Percentiles rank a stretch among this genome's conserved stretches.
phyloP scores from a whole-genome alignment of 2,329 filamentous ascomycete genomes.

The Exserohilum turcica region DNA sequence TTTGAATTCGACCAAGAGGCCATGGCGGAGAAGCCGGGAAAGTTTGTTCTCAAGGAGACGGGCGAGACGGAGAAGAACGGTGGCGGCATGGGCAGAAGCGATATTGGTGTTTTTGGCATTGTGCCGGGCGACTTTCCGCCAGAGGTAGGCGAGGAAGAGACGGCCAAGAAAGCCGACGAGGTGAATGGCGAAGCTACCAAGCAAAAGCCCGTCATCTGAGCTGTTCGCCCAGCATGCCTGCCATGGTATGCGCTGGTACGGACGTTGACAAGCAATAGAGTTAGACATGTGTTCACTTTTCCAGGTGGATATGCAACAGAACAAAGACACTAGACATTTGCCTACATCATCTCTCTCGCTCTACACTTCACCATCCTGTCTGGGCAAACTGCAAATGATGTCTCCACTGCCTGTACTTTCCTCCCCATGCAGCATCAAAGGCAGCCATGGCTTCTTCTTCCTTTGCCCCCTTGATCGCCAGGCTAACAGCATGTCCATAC shows the following conservation, averaged over 20 bases:
- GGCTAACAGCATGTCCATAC: constrained; percentile 34
- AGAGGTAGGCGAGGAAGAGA: constrained; percentile 18
- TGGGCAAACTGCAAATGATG: constrained; percentile 12
- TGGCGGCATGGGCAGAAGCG: constrained; percentile 60
- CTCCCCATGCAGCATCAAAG: constrained; percentile 32
- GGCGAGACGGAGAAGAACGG: constrained; percentile 52
- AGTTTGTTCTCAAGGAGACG: constrained; percentile 54
- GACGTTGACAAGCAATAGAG: no score
- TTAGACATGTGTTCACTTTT: no score
- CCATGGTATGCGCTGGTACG: no score
- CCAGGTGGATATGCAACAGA: no score
- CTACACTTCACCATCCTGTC: constrained; percentile 3
- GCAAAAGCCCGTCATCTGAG: constrained; percentile 17
- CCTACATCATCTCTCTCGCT: no score
- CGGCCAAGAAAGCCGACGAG: constrained; percentile 5
- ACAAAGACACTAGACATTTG: no score
- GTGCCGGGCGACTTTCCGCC: constrained; percentile 37
- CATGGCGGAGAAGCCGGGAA: constrained; percentile 50
- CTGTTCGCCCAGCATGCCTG: background rate
- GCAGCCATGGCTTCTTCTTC: constrained; percentile 36
- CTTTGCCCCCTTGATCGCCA: constrained; percentile 31
- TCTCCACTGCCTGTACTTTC: constrained; percentile 11
- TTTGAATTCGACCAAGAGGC: constrained; percentile 61
- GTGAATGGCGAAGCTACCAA: constrained; percentile 23
- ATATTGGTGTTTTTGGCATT: constrained; percentile 42